phyloP scores from a whole-genome alignment of 768 basidiomycete genomes.

The Podaxis carcinomalis region DNA sequence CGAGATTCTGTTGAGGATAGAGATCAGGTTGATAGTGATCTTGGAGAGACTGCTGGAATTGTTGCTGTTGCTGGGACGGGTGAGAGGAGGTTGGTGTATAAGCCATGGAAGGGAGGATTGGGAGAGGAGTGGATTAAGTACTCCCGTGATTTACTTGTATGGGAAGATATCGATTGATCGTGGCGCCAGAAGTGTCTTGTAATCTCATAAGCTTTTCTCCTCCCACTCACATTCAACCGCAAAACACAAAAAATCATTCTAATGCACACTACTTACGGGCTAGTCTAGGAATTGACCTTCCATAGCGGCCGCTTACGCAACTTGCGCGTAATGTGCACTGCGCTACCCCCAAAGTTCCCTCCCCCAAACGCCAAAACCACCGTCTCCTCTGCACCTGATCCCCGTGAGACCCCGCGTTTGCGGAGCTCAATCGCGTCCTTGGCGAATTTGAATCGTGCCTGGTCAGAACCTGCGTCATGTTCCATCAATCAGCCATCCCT shows the following conservation, averaged over 20 bases:
- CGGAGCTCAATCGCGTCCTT: conserved; percentile 84
- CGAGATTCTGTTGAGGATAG: not conserved
- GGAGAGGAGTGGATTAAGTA: not conserved
- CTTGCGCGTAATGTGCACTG: conserved; percentile 87
- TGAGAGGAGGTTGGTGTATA: conserved; percentile 1
- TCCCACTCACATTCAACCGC: conserved; percentile 1
- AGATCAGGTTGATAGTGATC: conserved; percentile 1
- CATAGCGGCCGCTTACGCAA: conserved; percentile 79
- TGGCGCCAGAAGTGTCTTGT: conserved; percentile 6
- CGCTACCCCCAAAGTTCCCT: conserved; percentile 59
- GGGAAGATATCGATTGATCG: conserved; percentile 12
- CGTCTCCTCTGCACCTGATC: conserved; percentile 77
- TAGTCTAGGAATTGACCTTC: conserved; percentile 72
- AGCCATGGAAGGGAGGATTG: conserved; percentile 5
- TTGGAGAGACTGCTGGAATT: not conserved
- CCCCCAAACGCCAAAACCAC: conserved; percentile 88
- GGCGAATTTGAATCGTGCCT: conserved; percentile 87
- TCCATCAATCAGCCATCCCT: not conserved
- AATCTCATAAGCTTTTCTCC: not conserved
- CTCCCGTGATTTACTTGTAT: conserved; percentile 11
- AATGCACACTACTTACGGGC: conserved; percentile 10
- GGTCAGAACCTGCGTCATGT: conserved; percentile 59
- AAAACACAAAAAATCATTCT: conserved; percentile 7
- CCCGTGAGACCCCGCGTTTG: conserved; percentile 72
- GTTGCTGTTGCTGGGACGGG: not conserved